Percentiles rank a stretch among this genome's conserved stretches.
Evolutionary conservation across 2,329 filamentous ascomycete genomes (phyloP).

Genomic region (Arachnomyces sp.): DNA sequence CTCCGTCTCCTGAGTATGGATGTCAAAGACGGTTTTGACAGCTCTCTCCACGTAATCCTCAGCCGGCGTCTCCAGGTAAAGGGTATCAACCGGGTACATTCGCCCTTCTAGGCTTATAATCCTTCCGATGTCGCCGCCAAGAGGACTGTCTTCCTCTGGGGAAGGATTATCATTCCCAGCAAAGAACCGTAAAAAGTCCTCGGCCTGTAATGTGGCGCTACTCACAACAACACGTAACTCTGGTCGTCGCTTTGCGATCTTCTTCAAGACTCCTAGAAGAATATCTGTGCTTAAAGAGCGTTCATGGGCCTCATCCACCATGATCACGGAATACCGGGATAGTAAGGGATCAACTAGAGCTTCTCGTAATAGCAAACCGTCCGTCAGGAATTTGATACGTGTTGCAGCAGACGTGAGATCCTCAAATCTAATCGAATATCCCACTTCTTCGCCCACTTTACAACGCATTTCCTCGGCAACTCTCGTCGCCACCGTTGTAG

Average conservation of each 20-base stretch:
- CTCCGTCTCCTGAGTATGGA: conserved; percentile 69
- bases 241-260: conserved; percentile 70
- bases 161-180: conserved; percentile 26
- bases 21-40: conserved; percentile 76
- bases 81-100: conserved; percentile 78
- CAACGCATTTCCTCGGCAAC: conserved; percentile 86
- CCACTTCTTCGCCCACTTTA: conserved; percentile 80
- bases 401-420: conserved; percentile 82
- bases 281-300: conserved; percentile 88
- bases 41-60: conserved; percentile 83
- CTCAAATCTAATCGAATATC: conserved; percentile 87
- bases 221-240: conserved; percentile 85
- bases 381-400: conserved; percentile 89
- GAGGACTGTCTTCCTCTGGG: conserved; percentile 16
- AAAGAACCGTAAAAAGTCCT: conserved; percentile 79
- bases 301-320: conserved; percentile 97
- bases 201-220: conserved; percentile 86
- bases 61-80: conserved; percentile 69
- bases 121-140: conserved; percentile 42
- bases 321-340: conserved; percentile 87
- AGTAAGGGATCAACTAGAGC: conserved; percentile 87
- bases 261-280: conserved; percentile 81
- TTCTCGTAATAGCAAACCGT: conserved; percentile 83
- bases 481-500: conserved; percentile 77
- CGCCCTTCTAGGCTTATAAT: conserved; percentile 84